Evolutionary conservation across 345 rosid genomes (phyloP).

Genomic region (Gossypium longicalyx): DNA sequence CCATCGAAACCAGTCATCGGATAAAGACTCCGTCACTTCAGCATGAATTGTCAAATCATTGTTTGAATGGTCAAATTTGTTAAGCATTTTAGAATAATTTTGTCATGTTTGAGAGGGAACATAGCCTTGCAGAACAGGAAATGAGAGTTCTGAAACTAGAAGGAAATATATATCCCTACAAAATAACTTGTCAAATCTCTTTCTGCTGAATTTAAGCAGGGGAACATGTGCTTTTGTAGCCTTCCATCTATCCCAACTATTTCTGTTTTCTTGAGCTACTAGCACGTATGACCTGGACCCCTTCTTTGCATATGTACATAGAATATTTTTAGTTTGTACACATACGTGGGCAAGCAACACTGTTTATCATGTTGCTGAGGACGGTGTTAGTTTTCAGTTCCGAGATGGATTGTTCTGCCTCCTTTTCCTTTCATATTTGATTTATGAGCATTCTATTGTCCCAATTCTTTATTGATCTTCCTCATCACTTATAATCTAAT

Average conservation of each 20-base stretch:
- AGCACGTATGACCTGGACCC: not conserved
- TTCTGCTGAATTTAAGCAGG: not conserved
- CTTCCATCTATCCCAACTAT: not conserved
- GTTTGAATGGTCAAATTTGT: not conserved
- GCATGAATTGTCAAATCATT: conserved; percentile 8
- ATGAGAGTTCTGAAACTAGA: not conserved
- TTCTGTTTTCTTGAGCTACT: not conserved
- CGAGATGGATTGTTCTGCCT: not conserved
- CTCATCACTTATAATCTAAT: not conserved
- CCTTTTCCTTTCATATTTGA: not conserved
- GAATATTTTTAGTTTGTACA: not conserved
- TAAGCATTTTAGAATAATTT: not conserved
- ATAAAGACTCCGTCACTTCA: not conserved
- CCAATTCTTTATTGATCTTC: not conserved
- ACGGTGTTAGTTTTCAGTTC: not conserved
- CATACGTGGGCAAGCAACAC: not conserved
- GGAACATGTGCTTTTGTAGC: not conserved
- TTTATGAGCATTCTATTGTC: not conserved
- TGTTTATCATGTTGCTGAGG: not conserved
- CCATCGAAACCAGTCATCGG: not conserved
- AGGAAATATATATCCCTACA: not conserved
- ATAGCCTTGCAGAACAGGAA: not conserved
- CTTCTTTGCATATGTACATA: not conserved
- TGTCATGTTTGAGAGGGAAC: not conserved
- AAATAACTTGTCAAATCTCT: not conserved